Conservation (phyloP, 2,329 filamentous ascomycete genomes). For the Pseudogymnoascus sp. region DNA sequence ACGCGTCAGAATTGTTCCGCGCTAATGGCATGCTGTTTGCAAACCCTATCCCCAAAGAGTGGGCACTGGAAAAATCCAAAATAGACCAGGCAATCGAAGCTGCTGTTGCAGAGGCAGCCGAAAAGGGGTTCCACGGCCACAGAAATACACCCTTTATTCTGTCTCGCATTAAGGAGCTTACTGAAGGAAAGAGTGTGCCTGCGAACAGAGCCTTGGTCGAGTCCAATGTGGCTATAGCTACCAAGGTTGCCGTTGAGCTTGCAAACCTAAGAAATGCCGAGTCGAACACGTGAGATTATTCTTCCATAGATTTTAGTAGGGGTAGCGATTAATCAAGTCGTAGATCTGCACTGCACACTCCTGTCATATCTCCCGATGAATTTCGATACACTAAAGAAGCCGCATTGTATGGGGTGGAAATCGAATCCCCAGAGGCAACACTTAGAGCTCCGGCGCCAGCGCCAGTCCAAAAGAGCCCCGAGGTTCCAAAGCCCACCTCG, state of each 20-base stretch:
- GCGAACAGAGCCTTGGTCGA: conserved; percentile 61
- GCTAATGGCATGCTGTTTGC: conserved; percentile 68
- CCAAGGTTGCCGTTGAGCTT: conserved; percentile 58
- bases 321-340: conserved; percentile 7
- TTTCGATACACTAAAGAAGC: conserved; percentile 8
- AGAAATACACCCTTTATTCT: conserved; percentile 66
- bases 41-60: conserved; percentile 63
- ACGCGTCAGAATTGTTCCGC: conserved; percentile 68
- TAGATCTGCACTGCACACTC: conserved; percentile 7
- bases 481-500: background rate
- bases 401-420: background rate
- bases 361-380: background rate
- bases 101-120: conserved; percentile 47
- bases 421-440: background rate
- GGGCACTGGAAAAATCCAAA: conserved; percentile 52
- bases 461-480: background rate
- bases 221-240: conserved; percentile 59
- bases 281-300: conserved; percentile 33
- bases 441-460: background rate
- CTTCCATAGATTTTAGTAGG: conserved; percentile 17
- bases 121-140: conserved; percentile 52
- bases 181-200: conserved; percentile 52
- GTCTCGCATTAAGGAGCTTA: conserved; percentile 61
- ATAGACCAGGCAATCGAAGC: conserved; percentile 52
- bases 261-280: conserved; percentile 43